Base-by-base conservation (phyloP, 345 rosid genomes). In the Turritis glabra region DNA sequence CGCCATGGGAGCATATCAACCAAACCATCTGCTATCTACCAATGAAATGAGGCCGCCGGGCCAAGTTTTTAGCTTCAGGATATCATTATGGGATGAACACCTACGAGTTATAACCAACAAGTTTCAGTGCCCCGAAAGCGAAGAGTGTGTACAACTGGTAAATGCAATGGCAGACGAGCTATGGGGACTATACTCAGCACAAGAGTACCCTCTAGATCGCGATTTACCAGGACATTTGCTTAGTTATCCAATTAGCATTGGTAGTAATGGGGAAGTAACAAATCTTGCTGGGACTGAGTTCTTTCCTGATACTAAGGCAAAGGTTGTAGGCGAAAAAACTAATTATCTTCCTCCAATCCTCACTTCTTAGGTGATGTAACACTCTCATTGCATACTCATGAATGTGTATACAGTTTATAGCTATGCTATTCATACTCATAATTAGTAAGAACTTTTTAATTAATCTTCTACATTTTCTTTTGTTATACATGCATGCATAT, bases 1-100 rank as follows among this genome's bases (percentile, higher is more conserved):
- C 1, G 96, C 95, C 4, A 90, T 93, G 87, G 98, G 97, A 30
- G 98, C 89, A 38, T 90, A 80, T 75, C 97, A 93, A 30, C 97
- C 96, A 3, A 43, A 77, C 25, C 86, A 86, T 83, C 40, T 93
- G 32, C 38, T 62, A 41, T 44, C 75, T 15, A 81, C 80, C 15
- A 52, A 75, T 2, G 29, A 19, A 5, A 2, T 14, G 64, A 65
- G 77, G n/a, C 84, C 84, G 0, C 52, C 30, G 3, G 98, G 97
- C 0, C 82, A 86, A 44, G 84, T 90, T 25, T 74, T 80, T 22
- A 79, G 83, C 18, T 87, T 93, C 47, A 72, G 98, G 22, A 80
- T 88, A 82, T 80, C 96, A 26, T 64, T 89, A 22, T 93, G 97
- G 97, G 10, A 15, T 13, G 98, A 93, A 60, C 97, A 90, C 50